Base-by-base conservation (phyloP, 345 rosid genomes). In the Gossypium longicalyx region DNA sequence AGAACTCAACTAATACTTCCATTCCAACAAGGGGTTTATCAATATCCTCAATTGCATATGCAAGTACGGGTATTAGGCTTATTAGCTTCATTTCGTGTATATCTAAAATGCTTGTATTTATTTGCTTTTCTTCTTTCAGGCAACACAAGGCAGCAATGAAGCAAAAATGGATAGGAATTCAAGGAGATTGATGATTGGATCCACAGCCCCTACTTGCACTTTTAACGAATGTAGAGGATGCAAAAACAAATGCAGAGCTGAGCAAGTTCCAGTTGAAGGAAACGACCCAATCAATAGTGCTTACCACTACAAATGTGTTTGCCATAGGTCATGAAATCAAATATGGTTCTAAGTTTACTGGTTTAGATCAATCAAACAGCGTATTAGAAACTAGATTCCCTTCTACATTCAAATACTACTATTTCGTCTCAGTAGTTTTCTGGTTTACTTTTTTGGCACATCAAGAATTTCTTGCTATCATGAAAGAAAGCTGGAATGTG, bases 141-240 rank as follows among this genome's bases (percentile, higher is more conserved):
- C 65, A 69, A 29, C 17, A 2, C 69, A 80, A 87, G 87, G 67
- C 38, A 54, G 73, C 16, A 74, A 47, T 43, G 72, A 70, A 74
- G 82, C 51, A 12, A 69, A 44, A 70, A 74, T 47, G 73, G 77
- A 76, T 64, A 82, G 73, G 72, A 82, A 76, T 62, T 82, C 86
- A 58, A 89, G 86, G 85, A 90, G 97, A 75, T 63, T 85, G 53
- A 85, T 94, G 97, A 94, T 94, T 66, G 98, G 98, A 56, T 94
- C 98, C 15, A 92, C 97, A 2, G 92, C 94, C 23, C 98, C 97
- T 9, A 94, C 85, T 22, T 94, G 98, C 82, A 94, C 93, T 52
- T 94, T 85, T 65, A 94, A 94, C 60, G 98, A 94, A 76, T 94
- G 98, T 74, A 88, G 97, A 85, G 98, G 97, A 20, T 94, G 98